Percentiles rank a stretch among this genome's conserved stretches.
Conservation (phyloP, 148 eudicot species). For the Gaultheria prostrata region DNA sequence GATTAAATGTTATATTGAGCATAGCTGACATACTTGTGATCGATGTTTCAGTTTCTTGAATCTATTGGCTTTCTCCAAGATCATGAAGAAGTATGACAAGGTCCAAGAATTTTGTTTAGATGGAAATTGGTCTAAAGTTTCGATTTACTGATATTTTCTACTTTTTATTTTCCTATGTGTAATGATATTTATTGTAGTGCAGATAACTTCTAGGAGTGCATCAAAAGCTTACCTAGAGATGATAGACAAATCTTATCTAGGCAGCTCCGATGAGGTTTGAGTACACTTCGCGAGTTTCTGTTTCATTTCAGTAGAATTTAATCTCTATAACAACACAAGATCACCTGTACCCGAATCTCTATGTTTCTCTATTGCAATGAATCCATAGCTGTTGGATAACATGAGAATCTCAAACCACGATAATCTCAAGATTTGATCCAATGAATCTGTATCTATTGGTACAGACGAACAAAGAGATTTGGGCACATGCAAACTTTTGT, state of each 20-base stretch:
- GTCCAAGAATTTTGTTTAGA: conserved; percentile 17
- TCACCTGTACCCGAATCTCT: neutral
- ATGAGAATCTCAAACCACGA: neutral
- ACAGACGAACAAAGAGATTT: neutral
- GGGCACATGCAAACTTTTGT: neutral
- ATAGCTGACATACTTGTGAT: neutral
- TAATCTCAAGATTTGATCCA: neutral
- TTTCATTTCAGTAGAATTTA: neutral
- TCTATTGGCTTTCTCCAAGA: conserved; percentile 40
- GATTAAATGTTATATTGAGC: neutral
- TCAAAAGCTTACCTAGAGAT: conserved; percentile 69
- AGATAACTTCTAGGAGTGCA: conserved; percentile 62
- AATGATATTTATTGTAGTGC: neutral
- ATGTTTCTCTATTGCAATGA: neutral
- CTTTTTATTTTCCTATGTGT: neutral
- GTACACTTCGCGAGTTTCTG: neutral
- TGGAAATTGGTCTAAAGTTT: neutral
- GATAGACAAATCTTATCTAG: conserved; percentile 71
- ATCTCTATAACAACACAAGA: neutral
- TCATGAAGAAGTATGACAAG: conserved; percentile 50
- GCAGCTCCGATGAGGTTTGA: conserved; percentile 73
- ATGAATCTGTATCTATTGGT: neutral
- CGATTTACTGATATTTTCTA: neutral
- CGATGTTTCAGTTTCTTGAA: conserved; percentile 34
- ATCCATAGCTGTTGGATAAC: neutral